Base-by-base conservation (phyloP, 2,329 filamentous ascomycete species). In the Coleophoma eucalyptorum region DNA sequence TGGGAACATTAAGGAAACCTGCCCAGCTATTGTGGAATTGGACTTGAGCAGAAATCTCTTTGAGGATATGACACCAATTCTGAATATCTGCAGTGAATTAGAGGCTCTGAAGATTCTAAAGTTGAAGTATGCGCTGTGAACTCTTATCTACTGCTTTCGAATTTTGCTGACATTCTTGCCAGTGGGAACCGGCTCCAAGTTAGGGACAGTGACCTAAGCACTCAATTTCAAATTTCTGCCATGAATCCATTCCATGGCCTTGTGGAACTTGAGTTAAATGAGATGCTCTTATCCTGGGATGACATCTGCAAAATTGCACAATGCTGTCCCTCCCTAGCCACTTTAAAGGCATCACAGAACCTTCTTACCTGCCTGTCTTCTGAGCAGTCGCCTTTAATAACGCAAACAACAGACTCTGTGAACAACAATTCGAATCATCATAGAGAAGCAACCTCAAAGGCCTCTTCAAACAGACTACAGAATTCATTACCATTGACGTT, bases 11-110 rank as follows among this genome's bases (percentile, higher is more conserved):
- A 60, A 63, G 6, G 67, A 76, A 47, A 74, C 73, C n/a, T 86
- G 83, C 49, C 82, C 83, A 1, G 79, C 83, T 59, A 84, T 96
- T 48, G 73, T 78, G 1, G 89, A 96, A 63, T 74, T 97, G 43
- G 92, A 97, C 64, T 68, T 99, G 40, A 91, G 91, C 63, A 81
- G 90, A 46, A 97, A 96, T 65, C 67, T 96, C 33, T 84, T 97
- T 61, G 82, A 84, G 50, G 72, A 71, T 11, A 80, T 92, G 66
- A 71, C 71, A 2, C 81, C 88, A 20, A 77, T 96, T 10, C 77
- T 82, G 16, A 74, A 79, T 2, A 87, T 97, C 37, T 94, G 89
- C 65, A 72, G 72, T 6, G 80, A 87, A 56, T 72, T 97, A 34
- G 76, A 78, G n/a, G 74, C 75, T 18, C 66, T 97, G 56, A 80